A percentile compares a stretch with the other conserved stretches of the same genome.
Conservation (phyloP, 75 land plant species). For the Larix kaempferi region DNA sequence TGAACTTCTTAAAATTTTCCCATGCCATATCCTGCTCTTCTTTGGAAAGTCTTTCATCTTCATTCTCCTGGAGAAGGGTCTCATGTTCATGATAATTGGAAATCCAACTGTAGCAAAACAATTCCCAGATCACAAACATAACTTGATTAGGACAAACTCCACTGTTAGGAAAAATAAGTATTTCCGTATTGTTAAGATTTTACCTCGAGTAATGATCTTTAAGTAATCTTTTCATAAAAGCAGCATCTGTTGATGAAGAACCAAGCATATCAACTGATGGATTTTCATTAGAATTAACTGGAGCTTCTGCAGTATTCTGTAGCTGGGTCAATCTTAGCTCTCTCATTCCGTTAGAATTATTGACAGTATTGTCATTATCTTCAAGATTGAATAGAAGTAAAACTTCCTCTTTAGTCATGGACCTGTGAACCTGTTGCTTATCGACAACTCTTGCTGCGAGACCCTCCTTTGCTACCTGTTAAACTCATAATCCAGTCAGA, state of each 20-base stretch:
- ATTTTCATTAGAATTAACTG: neutral
- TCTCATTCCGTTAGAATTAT: conserved; percentile 11
- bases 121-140: no score
- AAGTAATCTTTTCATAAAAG: conserved; percentile 5
- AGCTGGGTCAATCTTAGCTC: neutral
- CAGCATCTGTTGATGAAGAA: neutral
- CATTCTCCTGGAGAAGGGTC: conserved; percentile 87
- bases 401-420: conserved; percentile 83
- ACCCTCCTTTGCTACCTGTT: conserved; percentile 97
- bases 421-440: conserved; percentile 76
- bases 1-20: conserved; percentile 46
- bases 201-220: conserved; percentile 29
- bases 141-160: no score
- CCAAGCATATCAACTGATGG: neutral
- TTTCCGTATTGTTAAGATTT: no score
- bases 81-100: conserved; percentile 86
- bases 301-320: neutral
- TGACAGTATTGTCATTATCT: conserved; percentile 53
- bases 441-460: conserved; percentile 96
- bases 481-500: no score
- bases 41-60: conserved; percentile 85
- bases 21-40: conserved; percentile 90
- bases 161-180: no score
- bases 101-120: no score
- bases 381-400: conserved; percentile 83